phyloP scores from a whole-genome alignment of 768 basidiomycete genomes.

The Kwoniella mangroviensis region DNA sequence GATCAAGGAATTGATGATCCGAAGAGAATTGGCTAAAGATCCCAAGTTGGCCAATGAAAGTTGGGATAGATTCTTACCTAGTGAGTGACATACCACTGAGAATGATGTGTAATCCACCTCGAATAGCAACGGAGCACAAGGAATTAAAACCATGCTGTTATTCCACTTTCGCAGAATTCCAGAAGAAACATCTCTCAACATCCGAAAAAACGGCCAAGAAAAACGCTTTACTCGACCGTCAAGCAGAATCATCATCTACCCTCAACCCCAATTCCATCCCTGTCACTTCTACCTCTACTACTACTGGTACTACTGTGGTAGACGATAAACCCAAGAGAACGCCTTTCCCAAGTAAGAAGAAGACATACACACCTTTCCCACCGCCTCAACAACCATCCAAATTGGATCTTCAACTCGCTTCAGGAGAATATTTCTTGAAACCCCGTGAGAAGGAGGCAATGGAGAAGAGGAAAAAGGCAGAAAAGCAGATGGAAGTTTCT shows the following conservation, averaged over 20 bases:
- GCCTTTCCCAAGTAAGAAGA: slow-evolving; percentile 68
- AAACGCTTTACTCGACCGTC: slow-evolving; percentile 70
- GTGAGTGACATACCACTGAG: slow-evolving; percentile 36
- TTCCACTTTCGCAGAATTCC: slow-evolving; percentile 65
- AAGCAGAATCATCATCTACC: slow-evolving; percentile 63
- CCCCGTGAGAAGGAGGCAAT: slow-evolving; percentile 78
- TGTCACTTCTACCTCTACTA: not conserved
- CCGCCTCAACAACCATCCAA: slow-evolving; percentile 92
- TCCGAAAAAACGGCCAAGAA: slow-evolving; percentile 92
- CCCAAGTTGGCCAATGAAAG: slow-evolving; percentile 90
- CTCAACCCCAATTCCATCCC: slow-evolving; percentile 61
- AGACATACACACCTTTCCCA: slow-evolving; percentile 97
- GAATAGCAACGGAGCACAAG: not conserved
- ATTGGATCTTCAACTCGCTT: slow-evolving; percentile 92
- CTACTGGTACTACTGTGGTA: not conserved
- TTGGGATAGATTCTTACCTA: slow-evolving; percentile 96
- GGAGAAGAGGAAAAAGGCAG: slow-evolving; percentile 71
- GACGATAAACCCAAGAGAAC: slow-evolving; percentile 14
- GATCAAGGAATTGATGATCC: slow-evolving; percentile 99
- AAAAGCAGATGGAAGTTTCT: slow-evolving; percentile 80
- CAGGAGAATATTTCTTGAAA: slow-evolving; percentile 98
- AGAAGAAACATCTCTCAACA: slow-evolving; percentile 87
- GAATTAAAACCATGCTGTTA: not conserved
- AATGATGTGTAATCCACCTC: not conserved
- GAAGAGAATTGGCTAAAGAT: slow-evolving; percentile 95